Evolutionary conservation across 768 basidiomycete species (phyloP).

Genomic region (Daedaleopsis nitida): DNA sequence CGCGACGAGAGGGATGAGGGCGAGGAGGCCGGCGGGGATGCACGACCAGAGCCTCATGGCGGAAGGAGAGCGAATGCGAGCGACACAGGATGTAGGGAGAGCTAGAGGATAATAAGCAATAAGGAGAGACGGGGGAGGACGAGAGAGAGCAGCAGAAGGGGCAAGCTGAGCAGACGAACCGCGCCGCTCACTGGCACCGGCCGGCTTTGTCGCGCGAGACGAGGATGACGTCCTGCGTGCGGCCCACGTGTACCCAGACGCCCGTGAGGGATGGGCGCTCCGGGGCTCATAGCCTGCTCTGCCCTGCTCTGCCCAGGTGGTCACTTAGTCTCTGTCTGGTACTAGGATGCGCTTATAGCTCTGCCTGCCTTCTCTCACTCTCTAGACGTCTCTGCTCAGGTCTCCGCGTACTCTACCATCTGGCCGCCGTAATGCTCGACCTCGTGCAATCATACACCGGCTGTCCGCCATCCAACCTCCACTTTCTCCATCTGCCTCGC

Average conservation of each 20-base stretch:
- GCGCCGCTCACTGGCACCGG: background rate
- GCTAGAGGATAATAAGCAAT: background rate
- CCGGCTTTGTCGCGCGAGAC: background rate
- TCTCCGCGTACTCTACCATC: background rate
- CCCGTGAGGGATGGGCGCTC: conserved; percentile 6
- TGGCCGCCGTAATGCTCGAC: conserved; percentile 43
- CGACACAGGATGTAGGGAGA: background rate
- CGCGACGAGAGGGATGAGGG: conserved; percentile 32
- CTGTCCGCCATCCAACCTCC: conserved; percentile 55
- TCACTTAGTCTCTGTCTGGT: background rate
- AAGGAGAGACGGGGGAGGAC: conserved; percentile 1
- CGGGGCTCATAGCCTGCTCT: background rate
- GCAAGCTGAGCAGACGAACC: background rate
- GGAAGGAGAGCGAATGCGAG: background rate
- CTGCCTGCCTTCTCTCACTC: background rate
- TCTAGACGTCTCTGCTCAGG: background rate
- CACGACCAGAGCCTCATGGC: conserved; percentile 37
- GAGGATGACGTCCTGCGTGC: conserved; percentile 17
- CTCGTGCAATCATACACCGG: conserved; percentile 48
- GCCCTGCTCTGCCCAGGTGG: background rate
- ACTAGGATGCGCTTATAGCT: conserved; percentile 6
- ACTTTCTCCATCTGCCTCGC: conserved; percentile 57
- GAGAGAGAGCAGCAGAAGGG: conserved; percentile 6
- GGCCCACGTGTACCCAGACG: conserved; percentile 4
- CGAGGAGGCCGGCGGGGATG: conserved; percentile 40